Conservation (phyloP, 306 rosid genomes). For the Sechiopsis laciniata region DNA sequence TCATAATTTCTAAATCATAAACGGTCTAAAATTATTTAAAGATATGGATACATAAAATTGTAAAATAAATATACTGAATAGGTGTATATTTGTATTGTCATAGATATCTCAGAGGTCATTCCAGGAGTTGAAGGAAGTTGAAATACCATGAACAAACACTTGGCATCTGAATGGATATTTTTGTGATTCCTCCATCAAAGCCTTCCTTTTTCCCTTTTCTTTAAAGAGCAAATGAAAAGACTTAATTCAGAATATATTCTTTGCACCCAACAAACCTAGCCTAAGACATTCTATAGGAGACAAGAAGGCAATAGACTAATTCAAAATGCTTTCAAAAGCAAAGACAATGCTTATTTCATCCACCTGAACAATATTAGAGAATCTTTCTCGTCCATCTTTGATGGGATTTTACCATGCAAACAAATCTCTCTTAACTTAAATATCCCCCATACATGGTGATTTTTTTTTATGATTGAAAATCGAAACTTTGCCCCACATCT, state of each 20-base stretch:
- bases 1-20: no score
- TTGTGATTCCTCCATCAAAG: neutral
- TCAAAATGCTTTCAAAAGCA: constrained; percentile 18
- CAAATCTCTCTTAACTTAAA: no score
- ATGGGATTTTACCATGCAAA: neutral
- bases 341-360: constrained; percentile 10
- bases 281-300: neutral
- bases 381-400: constrained; percentile 12
- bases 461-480: no score
- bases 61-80: no score
- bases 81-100: no score
- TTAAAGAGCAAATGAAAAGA: neutral
- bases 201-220: neutral
- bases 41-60: no score
- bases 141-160: neutral
- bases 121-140: neutral
- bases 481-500: no score
- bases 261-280: constrained; percentile 11
- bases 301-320: neutral
- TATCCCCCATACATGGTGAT: neutral
- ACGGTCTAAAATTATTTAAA: no score
- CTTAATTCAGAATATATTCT: neutral
- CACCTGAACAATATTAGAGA: constrained; percentile 15
- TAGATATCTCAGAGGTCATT: neutral
- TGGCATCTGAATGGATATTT: neutral